Evolutionary conservation across 768 basidiomycete species (phyloP), one percentile per base, ranked within the genome.

Genomic region (Boletales sp.): DNA sequence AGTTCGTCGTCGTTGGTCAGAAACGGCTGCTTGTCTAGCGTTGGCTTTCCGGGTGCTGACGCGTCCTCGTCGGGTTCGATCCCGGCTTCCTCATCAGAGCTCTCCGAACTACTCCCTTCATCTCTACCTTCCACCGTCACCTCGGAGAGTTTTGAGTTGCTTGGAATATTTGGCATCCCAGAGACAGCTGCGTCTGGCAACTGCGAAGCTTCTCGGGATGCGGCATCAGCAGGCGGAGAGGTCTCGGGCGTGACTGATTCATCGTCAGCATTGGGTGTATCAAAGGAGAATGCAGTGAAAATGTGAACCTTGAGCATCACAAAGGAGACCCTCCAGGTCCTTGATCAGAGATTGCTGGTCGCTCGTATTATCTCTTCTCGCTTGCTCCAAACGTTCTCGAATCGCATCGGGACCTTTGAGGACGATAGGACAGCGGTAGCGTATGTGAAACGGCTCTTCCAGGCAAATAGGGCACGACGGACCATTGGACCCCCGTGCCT

Each of bases 341-440:
- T 64, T 63, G 35, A 83, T 74, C 17, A 77, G 52, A 11, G 53
- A 14, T 53, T 57, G 27, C 45, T 59, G 35, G 58, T 65, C 43
- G 59, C 53, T 57, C 21, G 5, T 15, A 5, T 55, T 50, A 13
- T 40, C 45, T 31, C 66, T 53, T 56, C 69, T 64, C 17, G 83
- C 62, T 52, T 79, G 74, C 8, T 58, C 63, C 38, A 84, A 62
- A 46, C 80, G 78, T 43, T 64, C 65, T 52, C 66, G 69, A 56
- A 84, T 72, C 8, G 73, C 61, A 8, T 66, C 63, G 0, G 74
- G 59, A 10, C 80, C 77, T 34, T 69, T 70, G 21, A 67, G 50
- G 21, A 84, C 68, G 19, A 74, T 61, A 6, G 79, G 78, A 59
- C 83, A 85, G 39, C 62, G 62, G 43, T 70, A 70, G n/a, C 74